Evolutionary conservation across 2,329 filamentous ascomycete species (phyloP).

Genomic region (Calonectria multiphialidica): DNA sequence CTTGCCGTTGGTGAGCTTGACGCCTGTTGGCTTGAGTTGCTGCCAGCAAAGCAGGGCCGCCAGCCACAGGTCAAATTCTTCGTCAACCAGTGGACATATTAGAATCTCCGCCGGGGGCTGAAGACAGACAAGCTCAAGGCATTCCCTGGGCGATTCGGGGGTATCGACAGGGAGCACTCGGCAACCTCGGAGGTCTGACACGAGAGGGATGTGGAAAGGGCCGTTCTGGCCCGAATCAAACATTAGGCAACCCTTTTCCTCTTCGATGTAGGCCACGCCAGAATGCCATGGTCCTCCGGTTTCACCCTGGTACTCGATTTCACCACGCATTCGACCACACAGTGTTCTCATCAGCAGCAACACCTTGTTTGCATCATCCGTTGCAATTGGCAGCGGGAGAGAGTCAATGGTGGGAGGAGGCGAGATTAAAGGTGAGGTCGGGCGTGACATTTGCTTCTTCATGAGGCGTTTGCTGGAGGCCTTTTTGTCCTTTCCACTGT

Average conservation of each 20-base stretch:
- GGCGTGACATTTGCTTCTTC: slow-evolving; percentile 68
- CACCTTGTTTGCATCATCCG: slow-evolving; percentile 78
- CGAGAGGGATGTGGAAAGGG: slow-evolving; percentile 73
- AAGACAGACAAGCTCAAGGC: slow-evolving; percentile 66
- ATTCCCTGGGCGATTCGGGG: slow-evolving; percentile 58
- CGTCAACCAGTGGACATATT: slow-evolving; percentile 71
- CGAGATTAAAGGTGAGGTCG: slow-evolving; percentile 68
- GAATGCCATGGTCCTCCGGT: slow-evolving; percentile 73
- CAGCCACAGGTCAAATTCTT: slow-evolving; percentile 83
- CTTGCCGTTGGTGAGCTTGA: slow-evolving; percentile 63
- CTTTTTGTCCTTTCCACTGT: slow-evolving; percentile 55
- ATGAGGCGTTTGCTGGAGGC: slow-evolving; percentile 63
- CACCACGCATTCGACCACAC: slow-evolving; percentile 84
- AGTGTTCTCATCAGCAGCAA: slow-evolving; percentile 82
- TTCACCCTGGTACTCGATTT: slow-evolving; percentile 78
- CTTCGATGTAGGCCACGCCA: slow-evolving; percentile 83
- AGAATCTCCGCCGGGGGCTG: slow-evolving; percentile 71
- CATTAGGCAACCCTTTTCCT: slow-evolving; percentile 80
- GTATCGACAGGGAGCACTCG: slow-evolving; percentile 70
- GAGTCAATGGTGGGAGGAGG: slow-evolving; percentile 71
- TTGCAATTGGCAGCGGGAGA: slow-evolving; percentile 69
- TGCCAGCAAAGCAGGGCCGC: slow-evolving; percentile 87
- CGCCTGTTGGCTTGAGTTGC: slow-evolving; percentile 73
- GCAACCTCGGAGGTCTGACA: slow-evolving; percentile 82
- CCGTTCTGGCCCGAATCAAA: slow-evolving; percentile 78